Conservation (phyloP, 306 rosid genomes). For the Vigna hirtella region DNA sequence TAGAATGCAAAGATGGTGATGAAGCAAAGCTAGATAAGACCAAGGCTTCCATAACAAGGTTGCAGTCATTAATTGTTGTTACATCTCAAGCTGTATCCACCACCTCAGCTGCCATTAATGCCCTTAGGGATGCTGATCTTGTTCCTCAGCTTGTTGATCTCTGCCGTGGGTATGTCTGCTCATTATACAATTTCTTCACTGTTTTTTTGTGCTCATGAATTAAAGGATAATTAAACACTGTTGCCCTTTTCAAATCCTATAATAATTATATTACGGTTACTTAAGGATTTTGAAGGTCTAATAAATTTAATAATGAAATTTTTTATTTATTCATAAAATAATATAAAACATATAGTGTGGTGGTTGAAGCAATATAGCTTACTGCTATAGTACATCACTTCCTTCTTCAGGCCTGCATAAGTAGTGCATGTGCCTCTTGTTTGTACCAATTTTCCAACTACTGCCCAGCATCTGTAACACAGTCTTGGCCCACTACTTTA, state of each 20-base stretch:
- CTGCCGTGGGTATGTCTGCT: conserved; percentile 78
- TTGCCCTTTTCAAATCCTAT: no score
- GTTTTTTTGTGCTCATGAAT: conserved; percentile 26
- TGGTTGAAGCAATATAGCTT: conserved; percentile 51
- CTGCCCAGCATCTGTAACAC: conserved; percentile 29
- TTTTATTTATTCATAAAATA: no score
- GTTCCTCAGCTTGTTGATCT: conserved; percentile 95
- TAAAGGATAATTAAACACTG: conserved; percentile 2
- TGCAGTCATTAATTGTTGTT: conserved; percentile 85
- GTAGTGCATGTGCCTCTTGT: conserved; percentile 50
- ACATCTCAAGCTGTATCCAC: conserved; percentile 96
- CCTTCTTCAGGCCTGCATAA: conserved; percentile 48
- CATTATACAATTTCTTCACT: conserved; percentile 24
- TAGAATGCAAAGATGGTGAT: conserved; percentile 88
- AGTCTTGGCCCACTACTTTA: conserved; percentile 49
- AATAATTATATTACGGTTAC: no score
- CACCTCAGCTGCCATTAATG: conserved; percentile 83
- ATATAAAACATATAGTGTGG: conserved; percentile 39
- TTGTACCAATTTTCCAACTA: conserved; percentile 50
- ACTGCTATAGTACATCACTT: conserved; percentile 43
- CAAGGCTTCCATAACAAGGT: conserved; percentile 78
- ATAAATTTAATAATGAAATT: no score
- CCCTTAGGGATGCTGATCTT: conserved; percentile 85
- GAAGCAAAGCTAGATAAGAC: conserved; percentile 83
- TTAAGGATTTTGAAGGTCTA: no score